Evolutionary conservation across 768 basidiomycete genomes (phyloP).

Genomic region (Phaeolepiota aurea): DNA sequence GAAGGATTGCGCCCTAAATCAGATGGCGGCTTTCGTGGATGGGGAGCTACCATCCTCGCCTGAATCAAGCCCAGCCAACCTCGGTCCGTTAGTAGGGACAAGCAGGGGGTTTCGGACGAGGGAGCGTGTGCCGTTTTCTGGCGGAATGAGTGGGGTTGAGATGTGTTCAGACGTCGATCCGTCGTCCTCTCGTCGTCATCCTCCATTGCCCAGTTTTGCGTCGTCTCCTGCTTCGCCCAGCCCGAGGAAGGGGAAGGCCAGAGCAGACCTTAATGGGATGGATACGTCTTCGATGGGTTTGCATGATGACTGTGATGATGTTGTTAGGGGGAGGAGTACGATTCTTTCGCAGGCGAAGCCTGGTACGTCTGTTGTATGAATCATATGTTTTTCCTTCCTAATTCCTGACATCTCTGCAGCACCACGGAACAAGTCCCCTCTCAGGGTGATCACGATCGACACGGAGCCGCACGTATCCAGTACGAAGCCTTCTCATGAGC

Average conservation of each 20-base stretch:
- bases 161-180: slow-evolving; percentile 18
- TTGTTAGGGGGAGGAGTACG: background rate
- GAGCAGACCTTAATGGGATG: slow-evolving; percentile 13
- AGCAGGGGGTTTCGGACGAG: slow-evolving; percentile 55
- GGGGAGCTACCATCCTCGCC: slow-evolving; percentile 7
- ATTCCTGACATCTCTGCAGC: too few species aligned
- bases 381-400: background rate
- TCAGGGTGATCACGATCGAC: slow-evolving; percentile 4
- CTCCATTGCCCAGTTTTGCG: slow-evolving; percentile 1
- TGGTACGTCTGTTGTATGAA: background rate
- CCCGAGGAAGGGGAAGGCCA: slow-evolving; percentile 11
- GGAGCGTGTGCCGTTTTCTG: slow-evolving; percentile 45
- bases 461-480: background rate
- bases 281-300: slow-evolving; percentile 6
- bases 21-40: slow-evolving; percentile 59
- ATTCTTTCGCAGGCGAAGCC: background rate
- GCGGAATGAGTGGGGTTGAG: slow-evolving; percentile 60
- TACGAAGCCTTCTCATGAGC: background rate
- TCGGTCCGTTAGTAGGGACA: slow-evolving; percentile 58
- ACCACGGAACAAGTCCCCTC: background rate
- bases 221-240: slow-evolving; percentile 3
- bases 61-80: slow-evolving; percentile 21
- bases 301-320: slow-evolving; percentile 3
- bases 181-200: background rate
- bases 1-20: slow-evolving; percentile 51